Conservation (phyloP, 352 stramenopile genomes). For the Pythium brachiatum region DNA sequence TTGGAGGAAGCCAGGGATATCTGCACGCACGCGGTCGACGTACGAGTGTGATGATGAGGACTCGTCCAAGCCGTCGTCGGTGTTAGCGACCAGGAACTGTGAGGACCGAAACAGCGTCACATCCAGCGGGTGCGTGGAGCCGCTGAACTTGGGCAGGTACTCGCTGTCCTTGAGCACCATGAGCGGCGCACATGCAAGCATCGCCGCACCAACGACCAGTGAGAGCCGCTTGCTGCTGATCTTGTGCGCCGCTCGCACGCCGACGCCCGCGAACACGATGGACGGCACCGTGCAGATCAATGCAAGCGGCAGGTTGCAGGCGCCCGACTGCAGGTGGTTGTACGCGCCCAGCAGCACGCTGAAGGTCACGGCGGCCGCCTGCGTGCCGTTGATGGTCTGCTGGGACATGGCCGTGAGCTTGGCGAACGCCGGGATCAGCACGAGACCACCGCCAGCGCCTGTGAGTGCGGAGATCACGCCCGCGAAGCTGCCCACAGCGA, state of each 20-base stretch:
- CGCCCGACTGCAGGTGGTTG: conserved; percentile 59
- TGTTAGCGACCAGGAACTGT: background rate
- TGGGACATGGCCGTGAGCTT: conserved; percentile 78
- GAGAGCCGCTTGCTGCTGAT: conserved; percentile 71
- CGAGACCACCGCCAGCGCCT: conserved; percentile 65
- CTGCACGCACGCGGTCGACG: conserved; percentile 31
- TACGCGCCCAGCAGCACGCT: conserved; percentile 55
- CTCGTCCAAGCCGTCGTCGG: background rate
- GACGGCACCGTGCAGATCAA: conserved; percentile 65
- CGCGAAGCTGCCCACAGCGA: conserved; percentile 49
- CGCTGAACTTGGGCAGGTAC: conserved; percentile 66
- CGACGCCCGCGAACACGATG: conserved; percentile 70
- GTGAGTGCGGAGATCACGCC: conserved; percentile 76
- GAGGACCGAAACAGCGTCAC: conserved; percentile 55
- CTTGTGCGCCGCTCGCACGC: conserved; percentile 61
- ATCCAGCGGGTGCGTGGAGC: conserved; percentile 47
- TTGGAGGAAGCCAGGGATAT: conserved; percentile 37
- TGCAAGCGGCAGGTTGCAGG: conserved; percentile 74
- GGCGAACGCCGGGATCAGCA: conserved; percentile 77
- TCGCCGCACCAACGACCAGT: conserved; percentile 63
- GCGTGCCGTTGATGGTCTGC: conserved; percentile 82
- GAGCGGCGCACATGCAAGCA: conserved; percentile 71
- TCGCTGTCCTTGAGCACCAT: conserved; percentile 78
- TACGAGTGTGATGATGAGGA: conserved; percentile 23
- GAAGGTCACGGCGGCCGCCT: conserved; percentile 67